Conservation (phyloP, 176 grass and related monocot genomes). For the Triticum urartu region DNA sequence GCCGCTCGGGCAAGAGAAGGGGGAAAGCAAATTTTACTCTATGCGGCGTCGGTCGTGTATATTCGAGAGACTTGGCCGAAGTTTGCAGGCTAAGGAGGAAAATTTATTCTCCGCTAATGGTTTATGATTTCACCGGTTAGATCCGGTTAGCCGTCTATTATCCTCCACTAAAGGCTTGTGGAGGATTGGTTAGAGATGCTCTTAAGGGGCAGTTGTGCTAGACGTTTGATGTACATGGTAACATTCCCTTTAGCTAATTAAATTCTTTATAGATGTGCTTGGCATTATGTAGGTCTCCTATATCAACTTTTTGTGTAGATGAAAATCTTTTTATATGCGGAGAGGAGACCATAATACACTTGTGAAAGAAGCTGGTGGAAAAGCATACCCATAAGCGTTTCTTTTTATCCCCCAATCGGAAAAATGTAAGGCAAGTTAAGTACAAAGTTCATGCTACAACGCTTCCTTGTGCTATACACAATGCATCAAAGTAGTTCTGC, state of each 20-base stretch:
- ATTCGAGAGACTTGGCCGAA: no score
- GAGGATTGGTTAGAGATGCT: no score
- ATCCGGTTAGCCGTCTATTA: no score
- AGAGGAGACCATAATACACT: conserved; percentile 16
- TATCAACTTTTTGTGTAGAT: conserved; percentile 7
- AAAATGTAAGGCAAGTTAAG: background rate
- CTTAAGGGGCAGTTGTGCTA: no score
- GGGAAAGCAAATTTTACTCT: no score
- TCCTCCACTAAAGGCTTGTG: no score
- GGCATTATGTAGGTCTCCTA: conserved; percentile 17
- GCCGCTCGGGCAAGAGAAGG: no score
- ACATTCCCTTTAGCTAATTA: background rate
- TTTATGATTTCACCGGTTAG: no score
- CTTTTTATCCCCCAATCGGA: background rate
- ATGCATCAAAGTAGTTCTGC: background rate
- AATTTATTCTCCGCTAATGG: no score
- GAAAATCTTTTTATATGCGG: background rate
- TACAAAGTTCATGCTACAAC: conserved; percentile 3
- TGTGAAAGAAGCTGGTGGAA: conserved; percentile 29
- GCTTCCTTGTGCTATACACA: background rate
- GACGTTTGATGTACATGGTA: background rate
- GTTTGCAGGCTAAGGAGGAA: no score
- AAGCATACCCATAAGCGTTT: conserved; percentile 14
- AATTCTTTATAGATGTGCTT: background rate
- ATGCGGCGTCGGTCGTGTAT: no score